These are phyloP conservation scores for Cylindrotheca closterium DNA, from an alignment of 108 stramenopile genomes.

Conservation along the genomic window DNA sequence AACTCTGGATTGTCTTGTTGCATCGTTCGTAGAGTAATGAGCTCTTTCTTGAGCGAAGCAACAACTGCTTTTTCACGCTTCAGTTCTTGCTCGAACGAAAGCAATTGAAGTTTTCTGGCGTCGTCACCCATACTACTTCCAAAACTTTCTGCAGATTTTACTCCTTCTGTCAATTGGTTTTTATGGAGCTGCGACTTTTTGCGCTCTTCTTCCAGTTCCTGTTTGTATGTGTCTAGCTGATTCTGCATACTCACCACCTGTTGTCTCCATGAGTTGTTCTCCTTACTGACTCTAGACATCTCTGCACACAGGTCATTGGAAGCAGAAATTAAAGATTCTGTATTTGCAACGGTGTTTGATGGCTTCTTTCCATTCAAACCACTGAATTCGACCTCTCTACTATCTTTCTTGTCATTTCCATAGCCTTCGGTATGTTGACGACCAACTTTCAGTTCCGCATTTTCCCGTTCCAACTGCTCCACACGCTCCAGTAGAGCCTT, in stretches of 20 bases:
- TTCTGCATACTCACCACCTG: constrained; percentile 31
- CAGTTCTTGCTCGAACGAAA: constrained; percentile 11
- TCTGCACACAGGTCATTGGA: background rate
- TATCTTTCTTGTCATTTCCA: too few relatives aligned
- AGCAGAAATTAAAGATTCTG: too few relatives aligned
- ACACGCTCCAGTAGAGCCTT: constrained; percentile 15
- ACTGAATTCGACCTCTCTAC: too few relatives aligned
- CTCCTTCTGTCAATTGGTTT: constrained; percentile 2
- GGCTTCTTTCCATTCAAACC: too few relatives aligned
- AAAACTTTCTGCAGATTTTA: background rate
- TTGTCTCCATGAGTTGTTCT: constrained; percentile 24
- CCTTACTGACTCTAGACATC: constrained; percentile 10
- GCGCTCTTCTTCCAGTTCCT: constrained; percentile 14
- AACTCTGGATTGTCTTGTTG: too few relatives aligned
- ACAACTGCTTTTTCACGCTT: constrained; percentile 5
- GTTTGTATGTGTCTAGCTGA: constrained; percentile 12
- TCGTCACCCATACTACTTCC: background rate
- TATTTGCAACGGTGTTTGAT: too few relatives aligned
- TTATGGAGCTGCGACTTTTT: constrained; percentile 5
- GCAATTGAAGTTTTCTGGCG: background rate
- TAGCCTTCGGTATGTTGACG: too few relatives aligned
- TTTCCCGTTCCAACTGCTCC: constrained; percentile 7
- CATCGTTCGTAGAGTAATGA: too few relatives aligned
- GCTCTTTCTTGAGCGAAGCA: constrained; percentile 6
- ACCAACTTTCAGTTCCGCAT: too few relatives aligned